Percentiles rank a stretch among this genome's conserved stretches.
Conservation (phyloP, 495 filamentous ascomycete species). For the Penicillium goetzii region DNA sequence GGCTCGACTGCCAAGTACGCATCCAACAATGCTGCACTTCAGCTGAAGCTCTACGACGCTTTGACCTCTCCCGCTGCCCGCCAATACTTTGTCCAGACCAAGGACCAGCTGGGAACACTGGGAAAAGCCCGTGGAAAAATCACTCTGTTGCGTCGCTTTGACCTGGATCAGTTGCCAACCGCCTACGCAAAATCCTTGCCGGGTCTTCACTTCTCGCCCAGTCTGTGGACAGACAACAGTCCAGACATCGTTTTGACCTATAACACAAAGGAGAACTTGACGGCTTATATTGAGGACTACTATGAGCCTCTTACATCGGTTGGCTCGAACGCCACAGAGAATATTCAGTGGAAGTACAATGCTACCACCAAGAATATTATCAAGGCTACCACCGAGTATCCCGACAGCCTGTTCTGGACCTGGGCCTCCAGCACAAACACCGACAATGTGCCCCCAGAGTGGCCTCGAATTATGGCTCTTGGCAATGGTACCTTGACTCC, state of each 20-base stretch:
- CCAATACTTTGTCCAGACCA: constrained; percentile 44
- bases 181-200: constrained; percentile 38
- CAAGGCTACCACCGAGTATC: constrained; percentile 33
- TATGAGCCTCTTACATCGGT: constrained; percentile 36
- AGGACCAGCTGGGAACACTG: constrained; percentile 40
- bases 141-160: constrained; percentile 46
- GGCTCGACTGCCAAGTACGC: constrained; percentile 29
- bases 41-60: constrained; percentile 35
- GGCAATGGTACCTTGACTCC: constrained; percentile 48
- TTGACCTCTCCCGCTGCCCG: constrained; percentile 40
- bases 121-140: constrained; percentile 49
- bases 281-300: constrained; percentile 51
- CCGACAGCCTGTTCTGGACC: constrained; percentile 52
- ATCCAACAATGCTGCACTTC: constrained; percentile 43
- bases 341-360: constrained; percentile 49
- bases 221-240: constrained; percentile 42
- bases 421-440: constrained; percentile 52
- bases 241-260: constrained; percentile 41
- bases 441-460: constrained; percentile 44
- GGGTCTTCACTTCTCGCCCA: constrained; percentile 47
- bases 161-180: constrained; percentile 37
- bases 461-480: constrained; percentile 52
- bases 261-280: constrained; percentile 35
- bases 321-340: constrained; percentile 35
- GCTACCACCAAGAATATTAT: constrained; percentile 36